Conservation (phyloP, 2,329 filamentous ascomycete species). For the Paecilomyces fulvus region DNA sequence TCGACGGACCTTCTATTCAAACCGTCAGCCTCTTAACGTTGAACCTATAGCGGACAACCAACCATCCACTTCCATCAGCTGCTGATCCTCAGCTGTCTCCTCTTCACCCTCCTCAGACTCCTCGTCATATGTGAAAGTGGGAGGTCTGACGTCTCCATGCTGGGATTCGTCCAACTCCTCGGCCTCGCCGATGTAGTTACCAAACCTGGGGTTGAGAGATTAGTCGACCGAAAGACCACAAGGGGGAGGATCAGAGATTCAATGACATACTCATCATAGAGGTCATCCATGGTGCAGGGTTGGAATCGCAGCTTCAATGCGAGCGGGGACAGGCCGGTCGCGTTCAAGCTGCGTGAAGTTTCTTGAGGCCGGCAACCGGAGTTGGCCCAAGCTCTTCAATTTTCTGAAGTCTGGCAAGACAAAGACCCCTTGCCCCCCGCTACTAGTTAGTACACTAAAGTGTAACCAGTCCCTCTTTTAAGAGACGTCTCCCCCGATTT, state of each 20-base stretch:
- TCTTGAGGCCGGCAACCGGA: background rate
- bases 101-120: conserved; percentile 56
- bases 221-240: conserved; percentile 7
- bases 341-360: background rate
- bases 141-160: conserved; percentile 64
- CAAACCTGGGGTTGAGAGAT: conserved; percentile 57
- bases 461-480: background rate
- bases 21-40: background rate
- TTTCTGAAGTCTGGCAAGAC: background rate
- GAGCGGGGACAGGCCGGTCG: background rate
- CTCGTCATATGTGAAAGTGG: conserved; percentile 70
- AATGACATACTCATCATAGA: conserved; percentile 76
- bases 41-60: conserved; percentile 16
- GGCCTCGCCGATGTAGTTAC: conserved; percentile 95
- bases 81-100: conserved; percentile 59
- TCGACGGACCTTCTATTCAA: conserved; percentile 69
- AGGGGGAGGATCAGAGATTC: background rate
- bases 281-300: conserved; percentile 66
- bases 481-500: background rate
- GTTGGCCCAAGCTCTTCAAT: background rate
- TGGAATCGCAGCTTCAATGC: background rate
- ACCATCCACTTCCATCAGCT: conserved; percentile 92
- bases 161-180: conserved; percentile 77
- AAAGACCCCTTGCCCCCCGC: background rate
- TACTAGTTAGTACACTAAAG: background rate